A percentile compares a stretch with the other conserved stretches of the same genome.
Conservation (phyloP, 2,329 filamentous ascomycete genomes). For the Dactylella cylindrospora region DNA sequence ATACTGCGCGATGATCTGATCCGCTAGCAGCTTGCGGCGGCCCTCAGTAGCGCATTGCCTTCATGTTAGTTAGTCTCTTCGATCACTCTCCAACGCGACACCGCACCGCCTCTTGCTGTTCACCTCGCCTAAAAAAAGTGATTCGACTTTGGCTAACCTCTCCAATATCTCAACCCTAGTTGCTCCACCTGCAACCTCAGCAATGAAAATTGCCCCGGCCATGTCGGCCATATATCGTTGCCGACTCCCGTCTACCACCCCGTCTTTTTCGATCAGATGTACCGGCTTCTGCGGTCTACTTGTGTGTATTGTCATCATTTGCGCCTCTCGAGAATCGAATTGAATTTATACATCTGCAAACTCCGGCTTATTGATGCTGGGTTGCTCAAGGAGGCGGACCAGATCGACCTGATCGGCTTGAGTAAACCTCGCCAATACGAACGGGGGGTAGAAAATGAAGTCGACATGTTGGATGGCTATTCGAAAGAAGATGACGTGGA, state of each 20-base stretch:
- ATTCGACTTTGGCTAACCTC: slow-evolving; percentile 1
- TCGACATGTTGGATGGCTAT: slow-evolving; percentile 55
- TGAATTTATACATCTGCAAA: slow-evolving; percentile 81
- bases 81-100: background rate
- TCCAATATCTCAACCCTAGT: slow-evolving; percentile 55
- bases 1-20: slow-evolving; percentile 17
- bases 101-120: background rate
- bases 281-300: slow-evolving; percentile 79
- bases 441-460: slow-evolving; percentile 39
- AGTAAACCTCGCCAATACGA: slow-evolving; percentile 44
- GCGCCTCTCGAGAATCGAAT: slow-evolving; percentile 71
- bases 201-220: slow-evolving; percentile 80
- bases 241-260: slow-evolving; percentile 93
- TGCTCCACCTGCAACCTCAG: slow-evolving; percentile 91
- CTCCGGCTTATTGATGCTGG: slow-evolving; percentile 83
- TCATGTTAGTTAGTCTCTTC: slow-evolving; percentile 11
- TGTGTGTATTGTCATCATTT: slow-evolving; percentile 90
- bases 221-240: slow-evolving; percentile 92
- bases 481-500: slow-evolving; percentile 69
- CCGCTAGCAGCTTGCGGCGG: background rate
- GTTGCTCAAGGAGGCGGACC: slow-evolving; percentile 69
- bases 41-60: slow-evolving; percentile 15
- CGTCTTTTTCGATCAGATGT: slow-evolving; percentile 90
- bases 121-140: background rate
- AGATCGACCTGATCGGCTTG: slow-evolving; percentile 51